These are phyloP conservation scores for Periconia sp. DNA, from an alignment of 2,329 filamentous ascomycete genomes.

Conservation along the genomic window DNA sequence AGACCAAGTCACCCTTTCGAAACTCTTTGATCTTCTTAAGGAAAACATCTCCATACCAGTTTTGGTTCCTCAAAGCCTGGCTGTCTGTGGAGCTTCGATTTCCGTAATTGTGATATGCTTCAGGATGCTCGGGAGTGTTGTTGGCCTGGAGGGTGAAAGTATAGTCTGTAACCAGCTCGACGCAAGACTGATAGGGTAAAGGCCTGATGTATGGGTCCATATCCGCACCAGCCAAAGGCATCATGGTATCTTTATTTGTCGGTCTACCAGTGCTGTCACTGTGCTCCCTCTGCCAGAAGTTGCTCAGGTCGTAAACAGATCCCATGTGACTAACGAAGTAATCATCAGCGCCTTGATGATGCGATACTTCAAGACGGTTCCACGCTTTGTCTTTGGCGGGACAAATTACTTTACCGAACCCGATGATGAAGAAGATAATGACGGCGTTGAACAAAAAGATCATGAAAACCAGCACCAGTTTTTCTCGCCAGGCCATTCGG, in stretches of 20 bases:
- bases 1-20: slow-evolving; percentile 85
- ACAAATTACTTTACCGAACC: slow-evolving; percentile 81
- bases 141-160: slow-evolving; percentile 64
- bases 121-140: slow-evolving; percentile 57
- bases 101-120: slow-evolving; percentile 73
- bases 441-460: slow-evolving; percentile 80
- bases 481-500: slow-evolving; percentile 96
- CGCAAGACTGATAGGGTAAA: slow-evolving; percentile 74
- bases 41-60: slow-evolving; percentile 80
- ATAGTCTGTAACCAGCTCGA: slow-evolving; percentile 65
- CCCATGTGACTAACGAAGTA: slow-evolving; percentile 88
- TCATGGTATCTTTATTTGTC: slow-evolving; percentile 64
- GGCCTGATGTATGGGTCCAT: slow-evolving; percentile 84
- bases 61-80: slow-evolving; percentile 59
- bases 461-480: slow-evolving; percentile 77
- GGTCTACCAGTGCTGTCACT: slow-evolving; percentile 70
- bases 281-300: slow-evolving; percentile 85
- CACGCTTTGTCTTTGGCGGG: slow-evolving; percentile 92
- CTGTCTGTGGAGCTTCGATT: slow-evolving; percentile 55
- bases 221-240: slow-evolving; percentile 73
- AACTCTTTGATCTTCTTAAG: slow-evolving; percentile 78
- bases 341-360: slow-evolving; percentile 71
- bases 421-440: slow-evolving; percentile 90
- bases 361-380: slow-evolving; percentile 68
- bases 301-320: slow-evolving; percentile 86